Percentiles rank a stretch among this genome's conserved stretches.
Evolutionary conservation across 768 basidiomycete genomes (phyloP).

Genomic region (Butyriboletus loyo): DNA sequence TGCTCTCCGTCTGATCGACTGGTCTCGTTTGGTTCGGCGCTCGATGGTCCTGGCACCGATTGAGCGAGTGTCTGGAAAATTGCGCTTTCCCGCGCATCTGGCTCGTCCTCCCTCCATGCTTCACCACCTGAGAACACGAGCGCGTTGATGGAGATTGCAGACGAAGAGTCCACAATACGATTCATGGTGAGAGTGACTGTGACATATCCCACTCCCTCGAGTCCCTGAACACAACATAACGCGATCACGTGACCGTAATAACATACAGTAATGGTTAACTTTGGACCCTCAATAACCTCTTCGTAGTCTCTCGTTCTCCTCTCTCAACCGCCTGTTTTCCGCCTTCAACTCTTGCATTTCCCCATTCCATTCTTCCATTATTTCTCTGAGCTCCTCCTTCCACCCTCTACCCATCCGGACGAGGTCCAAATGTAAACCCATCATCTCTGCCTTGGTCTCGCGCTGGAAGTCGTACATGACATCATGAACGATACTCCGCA

Average conservation of each 20-base stretch:
- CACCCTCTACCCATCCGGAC: constrained; percentile 68
- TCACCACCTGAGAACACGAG: constrained; percentile 34
- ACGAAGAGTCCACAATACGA: constrained; percentile 3
- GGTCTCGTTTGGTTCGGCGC: background rate
- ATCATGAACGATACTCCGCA: constrained; percentile 64
- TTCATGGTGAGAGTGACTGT: constrained; percentile 2
- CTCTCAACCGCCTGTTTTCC: constrained; percentile 52
- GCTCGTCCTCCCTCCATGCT: constrained; percentile 14
- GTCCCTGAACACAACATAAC: too few species aligned
- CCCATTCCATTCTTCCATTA: constrained; percentile 60
- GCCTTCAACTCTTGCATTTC: constrained; percentile 48
- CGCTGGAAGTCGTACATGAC: constrained; percentile 71
- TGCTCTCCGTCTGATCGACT: constrained; percentile 1
- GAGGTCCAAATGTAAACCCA: constrained; percentile 71
- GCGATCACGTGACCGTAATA: constrained; percentile 12
- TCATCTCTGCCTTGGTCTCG: constrained; percentile 69
- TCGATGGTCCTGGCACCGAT: constrained; percentile 13
- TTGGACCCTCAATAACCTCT: constrained; percentile 33
- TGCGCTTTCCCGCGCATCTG: constrained; percentile 2
- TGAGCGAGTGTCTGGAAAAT: constrained; percentile 7
- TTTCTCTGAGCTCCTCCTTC: constrained; percentile 58
- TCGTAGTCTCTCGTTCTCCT: constrained; percentile 63
- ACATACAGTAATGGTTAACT: too few species aligned
- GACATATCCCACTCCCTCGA: too few species aligned
- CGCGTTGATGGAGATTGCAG: constrained; percentile 17